phyloP scores from a whole-genome alignment of 305 asterid genomes.

The Striga hermonthica region DNA sequence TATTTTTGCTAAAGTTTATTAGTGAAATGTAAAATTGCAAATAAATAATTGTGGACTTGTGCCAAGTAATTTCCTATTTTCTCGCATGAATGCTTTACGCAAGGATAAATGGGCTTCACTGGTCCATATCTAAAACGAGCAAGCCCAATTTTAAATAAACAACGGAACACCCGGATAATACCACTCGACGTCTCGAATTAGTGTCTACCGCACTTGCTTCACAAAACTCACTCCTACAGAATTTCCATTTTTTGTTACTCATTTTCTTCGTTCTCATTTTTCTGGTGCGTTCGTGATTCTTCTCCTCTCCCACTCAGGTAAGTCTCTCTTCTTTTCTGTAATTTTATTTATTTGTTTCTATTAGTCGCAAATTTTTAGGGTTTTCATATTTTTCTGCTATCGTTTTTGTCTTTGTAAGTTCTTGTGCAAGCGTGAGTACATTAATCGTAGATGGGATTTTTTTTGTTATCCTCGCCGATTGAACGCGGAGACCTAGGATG shows the following conservation, averaged over 20 bases:
- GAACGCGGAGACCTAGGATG: too few relatives aligned
- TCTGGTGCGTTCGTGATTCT: background rate
- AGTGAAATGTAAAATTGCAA: too few relatives aligned
- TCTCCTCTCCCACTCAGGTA: background rate
- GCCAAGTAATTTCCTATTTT: too few relatives aligned
- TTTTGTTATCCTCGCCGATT: background rate
- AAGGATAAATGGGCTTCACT: background rate
- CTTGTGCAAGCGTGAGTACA: background rate
- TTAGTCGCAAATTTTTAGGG: background rate
- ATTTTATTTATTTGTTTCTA: background rate
- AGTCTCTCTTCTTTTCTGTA: background rate
- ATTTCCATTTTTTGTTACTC: background rate
- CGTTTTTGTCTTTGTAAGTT: background rate
- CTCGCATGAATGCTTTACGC: too few relatives aligned
- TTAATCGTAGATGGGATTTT: background rate
- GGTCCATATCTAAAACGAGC: conserved; percentile 1
- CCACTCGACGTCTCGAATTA: background rate
- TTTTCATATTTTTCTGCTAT: background rate
- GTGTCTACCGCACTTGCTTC: background rate
- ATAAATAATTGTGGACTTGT: too few relatives aligned
- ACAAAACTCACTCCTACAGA: background rate
- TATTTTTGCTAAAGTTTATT: too few relatives aligned
- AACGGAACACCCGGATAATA: background rate
- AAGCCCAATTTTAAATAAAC: background rate
- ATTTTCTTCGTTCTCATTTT: background rate